These are phyloP conservation scores for Geotrichum siamense DNA, from an alignment of 1,139 yeast species.

Conservation along the genomic window DNA sequence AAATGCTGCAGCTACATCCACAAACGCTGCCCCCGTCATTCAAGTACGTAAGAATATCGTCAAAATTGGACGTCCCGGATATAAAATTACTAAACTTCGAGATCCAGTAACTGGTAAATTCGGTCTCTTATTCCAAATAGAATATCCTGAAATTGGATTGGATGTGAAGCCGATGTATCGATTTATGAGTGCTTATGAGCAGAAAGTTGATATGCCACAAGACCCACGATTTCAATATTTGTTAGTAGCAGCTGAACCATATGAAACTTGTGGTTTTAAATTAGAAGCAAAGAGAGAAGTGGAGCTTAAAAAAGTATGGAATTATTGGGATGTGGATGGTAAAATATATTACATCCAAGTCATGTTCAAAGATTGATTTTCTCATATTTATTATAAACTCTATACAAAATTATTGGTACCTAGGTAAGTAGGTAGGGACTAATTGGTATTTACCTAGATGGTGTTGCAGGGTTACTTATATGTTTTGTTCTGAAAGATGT, in stretches of 20 bases:
- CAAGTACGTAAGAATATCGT: slow-evolving; percentile 45
- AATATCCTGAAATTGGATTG: slow-evolving; percentile 45
- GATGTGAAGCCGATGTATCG: slow-evolving; percentile 55
- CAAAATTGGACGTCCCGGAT: slow-evolving; percentile 68
- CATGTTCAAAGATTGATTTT: slow-evolving; percentile 1
- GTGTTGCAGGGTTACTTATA: too few relatives aligned
- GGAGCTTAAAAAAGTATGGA: slow-evolving; percentile 54
- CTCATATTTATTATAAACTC: too few relatives aligned
- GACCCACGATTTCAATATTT: slow-evolving; percentile 53
- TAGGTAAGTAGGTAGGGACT: too few relatives aligned
- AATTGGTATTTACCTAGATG: too few relatives aligned
- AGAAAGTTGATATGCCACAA: slow-evolving; percentile 40
- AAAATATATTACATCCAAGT: slow-evolving; percentile 60
- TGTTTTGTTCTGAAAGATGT: too few relatives aligned
- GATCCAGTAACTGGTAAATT: slow-evolving; percentile 49
- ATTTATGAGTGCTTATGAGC: slow-evolving; percentile 69
- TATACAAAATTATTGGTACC: too few relatives aligned
- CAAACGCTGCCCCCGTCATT: slow-evolving; percentile 21
- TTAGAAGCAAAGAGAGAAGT: slow-evolving; percentile 51
- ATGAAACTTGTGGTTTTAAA: slow-evolving; percentile 65
- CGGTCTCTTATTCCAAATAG: slow-evolving; percentile 57
- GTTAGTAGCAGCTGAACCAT: slow-evolving; percentile 77
- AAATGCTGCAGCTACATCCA: slow-evolving; percentile 10
- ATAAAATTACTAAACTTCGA: slow-evolving; percentile 57
- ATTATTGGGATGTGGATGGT: slow-evolving; percentile 62